Evolutionary conservation across 2,329 filamentous ascomycete genomes (phyloP), one percentile per base, ranked within the genome.

Genomic region (Colletotrichum cereale): DNA sequence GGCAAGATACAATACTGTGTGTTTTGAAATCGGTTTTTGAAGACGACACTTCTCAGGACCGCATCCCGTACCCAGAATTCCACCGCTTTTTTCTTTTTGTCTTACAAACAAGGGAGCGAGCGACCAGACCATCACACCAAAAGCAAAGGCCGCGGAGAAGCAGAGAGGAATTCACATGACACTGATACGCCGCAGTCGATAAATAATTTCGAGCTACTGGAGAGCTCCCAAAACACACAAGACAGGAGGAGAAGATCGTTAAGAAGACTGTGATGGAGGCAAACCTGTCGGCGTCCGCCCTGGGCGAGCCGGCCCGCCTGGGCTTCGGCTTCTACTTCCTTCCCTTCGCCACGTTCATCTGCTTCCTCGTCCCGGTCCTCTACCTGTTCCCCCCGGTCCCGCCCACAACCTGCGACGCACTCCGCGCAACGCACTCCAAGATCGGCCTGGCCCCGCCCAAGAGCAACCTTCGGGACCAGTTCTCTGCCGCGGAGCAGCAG

Each of bases 301-400:
- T 57, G 62, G 52, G 26, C 29, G 62, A 57, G 50, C 38, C 62
- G 8, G 38, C 29, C 8, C 62, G 64, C 65, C 74, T 80, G 52
- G 76, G 78, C 67, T 64, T 75, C n/a, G 73, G 74, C 47, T 76
- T 77, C 62, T 76, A 83, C 63, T 76, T 84, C 60, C 79, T 87
- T 55, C 78, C 87, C 57, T 62, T 81, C 63, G 72, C 82, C 65
- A 88, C 86, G 11, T 74, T 87, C 60, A 64, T 83, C 66, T 86
- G 85, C 74, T 89, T 90, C 76, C 74, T 87, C 73, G 75, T 88
- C 58, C 88, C 88, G 40, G 79, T 89, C 67, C 81, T 89, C 67
- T 80, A 88, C 72, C 81, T 88, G 68, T 86, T 89, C 73, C 88
- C 88, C 14, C 88, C 88, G 1, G 79, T 89, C 24, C 83, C 85